phyloP scores from a whole-genome alignment of 495 filamentous ascomycete genomes.

The Amniculicola lignicola region DNA sequence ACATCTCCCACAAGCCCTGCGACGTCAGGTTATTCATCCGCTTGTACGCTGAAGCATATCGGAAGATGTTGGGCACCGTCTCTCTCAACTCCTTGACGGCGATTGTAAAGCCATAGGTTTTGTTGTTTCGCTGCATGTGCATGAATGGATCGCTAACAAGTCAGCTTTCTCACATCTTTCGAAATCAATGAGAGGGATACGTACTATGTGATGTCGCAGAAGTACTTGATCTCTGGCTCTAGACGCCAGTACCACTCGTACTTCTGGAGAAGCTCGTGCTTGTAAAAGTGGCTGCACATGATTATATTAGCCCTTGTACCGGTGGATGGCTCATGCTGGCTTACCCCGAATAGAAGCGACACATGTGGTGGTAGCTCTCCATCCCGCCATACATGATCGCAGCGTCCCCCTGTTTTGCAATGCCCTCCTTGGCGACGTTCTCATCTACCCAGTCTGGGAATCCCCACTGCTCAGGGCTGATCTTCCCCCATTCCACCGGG shows the following conservation, averaged over 20 bases:
- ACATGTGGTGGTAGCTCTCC: conserved; percentile 91
- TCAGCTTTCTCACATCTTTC: conserved; percentile 28
- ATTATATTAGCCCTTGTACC: conserved; percentile 1
- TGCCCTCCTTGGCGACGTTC: conserved; percentile 90
- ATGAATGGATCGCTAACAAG: conserved; percentile 81
- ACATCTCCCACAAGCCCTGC: conserved; percentile 98
- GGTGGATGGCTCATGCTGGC: conserved; percentile 15
- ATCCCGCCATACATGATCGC: conserved; percentile 99
- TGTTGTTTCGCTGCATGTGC: conserved; percentile 86
- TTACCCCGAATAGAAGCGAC: conserved; percentile 94
- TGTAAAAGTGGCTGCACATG: conserved; percentile 81
- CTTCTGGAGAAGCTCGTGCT: conserved; percentile 89
- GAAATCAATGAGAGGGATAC: conserved; percentile 29
- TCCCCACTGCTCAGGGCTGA: conserved; percentile 88
- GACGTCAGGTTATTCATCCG: conserved; percentile 86
- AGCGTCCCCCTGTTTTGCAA: conserved; percentile 90
- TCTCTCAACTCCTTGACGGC: conserved; percentile 98
- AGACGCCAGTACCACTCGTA: conserved; percentile 99
- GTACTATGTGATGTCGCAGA: conserved; percentile 99
- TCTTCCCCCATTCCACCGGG: conserved; percentile 89
- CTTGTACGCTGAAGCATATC: conserved; percentile 99
- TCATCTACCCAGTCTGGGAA: conserved; percentile 95
- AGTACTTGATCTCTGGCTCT: conserved; percentile 99
- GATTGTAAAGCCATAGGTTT: conserved; percentile 99
- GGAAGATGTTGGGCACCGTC: conserved; percentile 98